Base-by-base conservation (phyloP, 805 yeast species). In the Metschnikowia anglica region DNA sequence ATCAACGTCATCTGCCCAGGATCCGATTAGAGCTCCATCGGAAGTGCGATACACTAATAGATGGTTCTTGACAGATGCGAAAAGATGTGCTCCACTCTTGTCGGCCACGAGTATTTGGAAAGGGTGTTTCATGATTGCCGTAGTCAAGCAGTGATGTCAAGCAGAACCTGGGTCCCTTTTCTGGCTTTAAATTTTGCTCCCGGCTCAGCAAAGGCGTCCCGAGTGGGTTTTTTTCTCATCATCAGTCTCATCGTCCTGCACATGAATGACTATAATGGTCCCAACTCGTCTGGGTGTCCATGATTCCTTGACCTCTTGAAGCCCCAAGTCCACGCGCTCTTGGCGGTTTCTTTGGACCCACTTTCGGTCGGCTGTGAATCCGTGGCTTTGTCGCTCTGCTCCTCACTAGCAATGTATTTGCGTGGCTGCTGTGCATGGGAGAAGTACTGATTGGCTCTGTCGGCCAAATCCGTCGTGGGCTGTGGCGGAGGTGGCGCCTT, bases 1-100 rank as follows among this genome's bases (percentile, higher is more conserved):
- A 52, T 79, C 83, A 24, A 77, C 68, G 5, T 70, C 71, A 61
- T 85, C 93, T 12, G 65, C 56, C 90, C 91, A 85, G 25, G 67
- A 58, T 1, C 85, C 87, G n/a, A 76, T 53, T 18, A 69, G 54
- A 15, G 60, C 55, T 1, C 79, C 77, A 8, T 59, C 55, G 2
- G 52, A 49, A 1, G 70, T 40, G 37, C 68, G 64, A 55, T 74
- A 83, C 3, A 73, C 84, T 45, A 75, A 72, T n/a, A 86, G 63
- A 28, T 73, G 65, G 55, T 81, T 83, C 54, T 82, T 80, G 3
- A 78, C 73, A 1, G 84, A 70, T 1, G 77, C 74, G 61, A 77
- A 83, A 12, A 86, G 59, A 15, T 72, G 59, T 2, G 65, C 58
- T 1, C 82, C 82, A 13, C 65, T 59, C 4, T 55, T 54, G 52